Base-by-base conservation (phyloP, 2,329 filamentous ascomycete species). In the Xylaria sp. region DNA sequence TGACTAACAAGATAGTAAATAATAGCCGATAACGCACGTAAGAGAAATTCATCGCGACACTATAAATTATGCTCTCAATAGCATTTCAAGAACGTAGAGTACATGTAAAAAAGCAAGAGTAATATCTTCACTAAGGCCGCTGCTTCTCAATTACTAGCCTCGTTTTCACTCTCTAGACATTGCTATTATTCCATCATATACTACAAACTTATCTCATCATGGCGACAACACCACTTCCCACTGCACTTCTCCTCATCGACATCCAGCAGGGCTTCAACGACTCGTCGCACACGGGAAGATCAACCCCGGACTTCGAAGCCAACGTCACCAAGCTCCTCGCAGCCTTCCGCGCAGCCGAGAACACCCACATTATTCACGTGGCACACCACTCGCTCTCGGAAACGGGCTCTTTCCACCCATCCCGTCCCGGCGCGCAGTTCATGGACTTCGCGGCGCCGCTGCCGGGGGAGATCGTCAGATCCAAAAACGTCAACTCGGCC, bases 211-310 rank as follows among this genome's bases (percentile, higher is more conserved):
- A n/a, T 3, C 31, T 48, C 50, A 60, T 23, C 20, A 70, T 70
- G 68, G 55, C 65, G 48, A 2, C 58, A 37, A 18, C 58, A 61
- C 34, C 50, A 0, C 39, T 46, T 25, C 52, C 37, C 41, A 66
- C 39, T 18, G 83, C 81, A 6, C 78, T 86, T 41, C 77, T 86
- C 61, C 74, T 86, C 12, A 84, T 86, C 63, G 84, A 86, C 75
- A 81, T 84, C 48, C 84, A 86, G 75, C 73, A 79, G 28, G 83
- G 74, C 54, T 83, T 86, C 74, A 75, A 71, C 18, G 76, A 82
- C 44, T 77, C 75, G 12, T 78, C 79, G 2, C 75, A 80, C 10
- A 73, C 76, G 5, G 72, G 76, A 9, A 81, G 83, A 54, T 84
- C 82, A 63, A 86, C 84, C 58, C 83, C 82, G 2, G 59, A 73